phyloP scores from a whole-genome alignment of 2,329 filamentous ascomycete genomes.

The Fusarium duplospermum region DNA sequence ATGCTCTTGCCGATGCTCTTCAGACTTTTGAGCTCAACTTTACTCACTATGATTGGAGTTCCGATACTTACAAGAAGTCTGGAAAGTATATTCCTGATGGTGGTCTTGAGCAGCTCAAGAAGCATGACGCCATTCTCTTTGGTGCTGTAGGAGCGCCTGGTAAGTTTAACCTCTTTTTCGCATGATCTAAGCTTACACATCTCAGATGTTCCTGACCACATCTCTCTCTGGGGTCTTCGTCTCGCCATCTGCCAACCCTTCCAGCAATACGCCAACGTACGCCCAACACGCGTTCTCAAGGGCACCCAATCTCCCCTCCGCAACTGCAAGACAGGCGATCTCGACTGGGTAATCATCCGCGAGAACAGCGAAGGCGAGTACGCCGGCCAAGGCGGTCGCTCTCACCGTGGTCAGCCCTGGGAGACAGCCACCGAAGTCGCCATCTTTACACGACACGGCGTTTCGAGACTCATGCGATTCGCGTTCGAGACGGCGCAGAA shows the following conservation, averaged over 20 bases:
- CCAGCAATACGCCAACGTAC: constrained; percentile 75
- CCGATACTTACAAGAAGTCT: constrained; percentile 72
- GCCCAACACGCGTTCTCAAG: constrained; percentile 70
- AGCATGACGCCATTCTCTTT: constrained; percentile 71
- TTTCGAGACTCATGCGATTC: constrained; percentile 71
- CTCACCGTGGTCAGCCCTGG: constrained; percentile 68
- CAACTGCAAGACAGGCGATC: constrained; percentile 62
- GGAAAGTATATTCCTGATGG: constrained; percentile 63
- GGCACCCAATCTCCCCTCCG: constrained; percentile 68
- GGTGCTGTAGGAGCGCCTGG: constrained; percentile 71
- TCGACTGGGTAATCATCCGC: constrained; percentile 75
- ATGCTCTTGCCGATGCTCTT: constrained; percentile 62
- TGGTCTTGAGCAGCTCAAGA: constrained; percentile 50
- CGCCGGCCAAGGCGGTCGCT: constrained; percentile 72
- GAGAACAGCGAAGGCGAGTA: constrained; percentile 77
- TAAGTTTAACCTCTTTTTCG: constrained; percentile 15
- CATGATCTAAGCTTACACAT: neutral
- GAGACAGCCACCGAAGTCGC: constrained; percentile 71
- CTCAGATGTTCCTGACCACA: constrained; percentile 71
- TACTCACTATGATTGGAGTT: constrained; percentile 74
- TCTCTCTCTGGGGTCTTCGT: constrained; percentile 73
- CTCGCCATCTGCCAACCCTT: constrained; percentile 73
- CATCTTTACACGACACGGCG: constrained; percentile 70
- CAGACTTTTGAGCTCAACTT: constrained; percentile 72
- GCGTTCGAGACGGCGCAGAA: constrained; percentile 70